A percentile compares a stretch with the other conserved stretches of the same genome.
Conservation (phyloP, 176 grass and related monocot species). For the Carex myosuroides region DNA sequence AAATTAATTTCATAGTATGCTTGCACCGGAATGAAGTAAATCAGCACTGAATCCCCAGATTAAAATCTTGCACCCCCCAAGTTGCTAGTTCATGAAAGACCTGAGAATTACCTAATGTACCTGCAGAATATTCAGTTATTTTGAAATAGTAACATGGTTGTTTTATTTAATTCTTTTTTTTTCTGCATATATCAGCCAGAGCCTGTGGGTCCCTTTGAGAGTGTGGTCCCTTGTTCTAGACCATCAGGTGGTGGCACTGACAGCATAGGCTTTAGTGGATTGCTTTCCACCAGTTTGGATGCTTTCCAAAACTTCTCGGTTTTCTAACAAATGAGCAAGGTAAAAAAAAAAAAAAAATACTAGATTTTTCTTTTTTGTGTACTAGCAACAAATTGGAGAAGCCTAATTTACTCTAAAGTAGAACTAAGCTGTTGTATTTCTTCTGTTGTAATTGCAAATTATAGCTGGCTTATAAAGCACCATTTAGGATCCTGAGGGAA, state of each 20-base stretch:
- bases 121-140: neutral
- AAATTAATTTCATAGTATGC: neutral
- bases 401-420: neutral
- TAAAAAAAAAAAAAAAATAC: neutral
- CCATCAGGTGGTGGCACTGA: constrained; percentile 35
- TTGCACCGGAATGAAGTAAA: neutral
- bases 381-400: neutral
- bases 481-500: neutral
- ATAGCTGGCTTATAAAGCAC: neutral
- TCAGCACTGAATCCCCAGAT: neutral
- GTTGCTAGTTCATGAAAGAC: neutral
- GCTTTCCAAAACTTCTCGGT: constrained; percentile 75
- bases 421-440: neutral
- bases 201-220: constrained; percentile 28
- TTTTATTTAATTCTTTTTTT: neutral
- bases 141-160: neutral
- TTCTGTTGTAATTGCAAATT: constrained; percentile 4
- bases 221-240: constrained; percentile 39
- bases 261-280: constrained; percentile 41
- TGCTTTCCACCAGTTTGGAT: constrained; percentile 63
- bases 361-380: neutral
- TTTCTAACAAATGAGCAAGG: constrained; percentile 30
- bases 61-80: neutral
- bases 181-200: constrained; percentile 23
- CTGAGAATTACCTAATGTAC: neutral